These are phyloP conservation scores for Neofusicoccum umdonicola DNA, from an alignment of 2,329 filamentous ascomycete species.

Conservation along the genomic window DNA sequence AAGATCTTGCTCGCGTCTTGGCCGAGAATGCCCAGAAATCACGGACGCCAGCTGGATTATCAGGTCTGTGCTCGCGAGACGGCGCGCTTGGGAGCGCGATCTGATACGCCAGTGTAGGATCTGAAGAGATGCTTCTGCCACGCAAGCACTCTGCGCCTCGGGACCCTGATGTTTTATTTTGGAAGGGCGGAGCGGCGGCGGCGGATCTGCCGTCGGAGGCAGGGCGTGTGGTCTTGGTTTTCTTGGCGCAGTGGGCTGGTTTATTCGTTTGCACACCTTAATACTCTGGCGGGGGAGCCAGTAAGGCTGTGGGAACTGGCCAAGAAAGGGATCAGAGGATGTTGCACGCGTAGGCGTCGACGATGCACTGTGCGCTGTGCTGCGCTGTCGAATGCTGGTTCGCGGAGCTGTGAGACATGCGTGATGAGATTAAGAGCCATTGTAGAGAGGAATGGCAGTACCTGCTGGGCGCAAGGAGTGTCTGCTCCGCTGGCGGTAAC, in stretches of 20 bases:
- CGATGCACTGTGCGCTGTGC: neutral
- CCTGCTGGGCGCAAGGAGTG: neutral
- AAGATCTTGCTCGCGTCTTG: neutral
- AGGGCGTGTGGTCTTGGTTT: slow-evolving; percentile 3
- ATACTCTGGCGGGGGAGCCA: neutral
- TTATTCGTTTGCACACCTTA: neutral
- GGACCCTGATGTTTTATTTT: neutral
- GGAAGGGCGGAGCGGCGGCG: neutral
- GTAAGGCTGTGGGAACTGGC: neutral
- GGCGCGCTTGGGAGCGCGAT: neutral
- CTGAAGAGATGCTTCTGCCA: neutral
- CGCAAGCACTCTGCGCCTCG: neutral
- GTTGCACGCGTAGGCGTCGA: neutral
- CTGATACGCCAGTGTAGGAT: neutral
- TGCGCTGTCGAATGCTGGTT: neutral
- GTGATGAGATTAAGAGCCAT: neutral
- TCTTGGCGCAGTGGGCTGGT: neutral
- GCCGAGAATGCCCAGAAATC: neutral
- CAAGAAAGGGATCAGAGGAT: neutral
- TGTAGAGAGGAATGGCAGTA: neutral
- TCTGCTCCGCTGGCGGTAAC: neutral
- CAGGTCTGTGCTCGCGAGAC: neutral
- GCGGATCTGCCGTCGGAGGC: neutral
- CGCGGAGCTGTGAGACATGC: neutral
- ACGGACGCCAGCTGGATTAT: neutral